phyloP scores from a whole-genome alignment of 768 basidiomycete genomes.

The Daedaleopsis sinensis region DNA sequence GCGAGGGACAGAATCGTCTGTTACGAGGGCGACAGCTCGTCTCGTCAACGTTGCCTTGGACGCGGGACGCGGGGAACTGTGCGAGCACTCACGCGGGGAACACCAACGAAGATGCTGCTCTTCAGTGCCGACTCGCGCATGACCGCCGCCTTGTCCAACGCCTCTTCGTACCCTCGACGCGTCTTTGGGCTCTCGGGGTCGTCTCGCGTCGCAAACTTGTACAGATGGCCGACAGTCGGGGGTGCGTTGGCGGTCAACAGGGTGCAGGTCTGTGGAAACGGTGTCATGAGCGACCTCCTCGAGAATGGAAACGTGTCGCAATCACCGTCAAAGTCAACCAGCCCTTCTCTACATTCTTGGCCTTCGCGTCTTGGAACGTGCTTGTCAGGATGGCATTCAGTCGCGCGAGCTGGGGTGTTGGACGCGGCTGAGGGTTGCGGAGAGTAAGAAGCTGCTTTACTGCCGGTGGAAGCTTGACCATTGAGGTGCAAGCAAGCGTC shows the following conservation, averaged over 20 bases:
- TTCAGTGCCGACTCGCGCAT: conserved; percentile 92
- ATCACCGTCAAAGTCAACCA: conserved; percentile 82
- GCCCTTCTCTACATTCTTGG: conserved; percentile 67
- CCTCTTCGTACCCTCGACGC: conserved; percentile 50
- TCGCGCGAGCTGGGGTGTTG: conserved; percentile 55
- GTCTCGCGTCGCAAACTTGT: conserved; percentile 70
- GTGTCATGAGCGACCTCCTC: not conserved
- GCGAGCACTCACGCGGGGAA: conserved; percentile 61
- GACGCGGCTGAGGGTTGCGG: conserved; percentile 62
- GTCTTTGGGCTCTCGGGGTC: conserved; percentile 43
- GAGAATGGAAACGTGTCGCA: not conserved
- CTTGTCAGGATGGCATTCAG: conserved; percentile 59
- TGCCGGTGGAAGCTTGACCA: conserved; percentile 56
- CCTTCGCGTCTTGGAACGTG: conserved; percentile 68
- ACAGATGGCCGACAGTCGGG: conserved; percentile 76
- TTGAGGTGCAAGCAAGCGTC: conserved; percentile 3
- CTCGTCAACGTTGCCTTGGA: no score
- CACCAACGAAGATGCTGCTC: conserved; percentile 87
- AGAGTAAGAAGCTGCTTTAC: conserved; percentile 76
- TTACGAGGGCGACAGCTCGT: not conserved
- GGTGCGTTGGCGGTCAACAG: conserved; percentile 84
- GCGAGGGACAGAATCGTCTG: conserved; percentile 85
- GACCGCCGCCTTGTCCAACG: conserved; percentile 74
- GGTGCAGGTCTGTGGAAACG: conserved; percentile 66
- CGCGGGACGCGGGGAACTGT: not conserved